phyloP scores from a whole-genome alignment of 345 rosid species.

The Mangifera indica region DNA sequence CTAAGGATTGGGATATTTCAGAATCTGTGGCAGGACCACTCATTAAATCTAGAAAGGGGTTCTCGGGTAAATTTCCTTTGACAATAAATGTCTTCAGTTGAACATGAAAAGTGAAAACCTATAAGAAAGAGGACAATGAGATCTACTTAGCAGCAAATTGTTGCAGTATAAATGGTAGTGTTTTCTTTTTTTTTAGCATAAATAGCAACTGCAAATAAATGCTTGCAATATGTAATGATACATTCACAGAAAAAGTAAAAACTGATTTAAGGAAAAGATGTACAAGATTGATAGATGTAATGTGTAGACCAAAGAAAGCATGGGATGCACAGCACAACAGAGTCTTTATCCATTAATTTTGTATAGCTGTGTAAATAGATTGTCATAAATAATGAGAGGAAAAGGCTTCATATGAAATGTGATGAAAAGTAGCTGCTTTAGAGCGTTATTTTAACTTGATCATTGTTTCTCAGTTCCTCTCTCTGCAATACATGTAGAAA shows the following conservation, averaged over 20 bases:
- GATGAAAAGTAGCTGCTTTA: background rate
- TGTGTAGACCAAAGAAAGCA: background rate
- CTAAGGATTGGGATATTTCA: slow-evolving; percentile 37
- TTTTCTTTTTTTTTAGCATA: background rate
- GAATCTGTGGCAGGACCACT: slow-evolving; percentile 30
- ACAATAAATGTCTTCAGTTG: slow-evolving; percentile 50
- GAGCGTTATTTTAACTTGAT: background rate
- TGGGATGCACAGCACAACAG: background rate
- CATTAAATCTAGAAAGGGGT: slow-evolving; percentile 26
- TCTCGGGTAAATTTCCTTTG: slow-evolving; percentile 41
- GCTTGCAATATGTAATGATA: background rate
- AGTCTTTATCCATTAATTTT: background rate
- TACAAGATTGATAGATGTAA: no score
- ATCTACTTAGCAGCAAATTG: background rate
- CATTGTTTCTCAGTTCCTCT: background rate
- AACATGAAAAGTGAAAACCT: slow-evolving; percentile 58
- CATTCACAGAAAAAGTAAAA: background rate
- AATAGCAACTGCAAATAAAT: background rate
- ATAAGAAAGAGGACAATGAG: slow-evolving; percentile 20
- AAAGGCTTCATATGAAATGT: background rate
- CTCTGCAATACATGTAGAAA: background rate
- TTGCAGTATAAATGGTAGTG: background rate
- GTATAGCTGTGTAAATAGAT: background rate
- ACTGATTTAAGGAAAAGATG: background rate
- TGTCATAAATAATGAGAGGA: background rate